A percentile compares a stretch with the other conserved stretches of the same genome.
These are phyloP conservation scores for Dothideomycetes sp. DNA, from an alignment of 2,329 filamentous ascomycete species.

Conservation along the genomic window DNA sequence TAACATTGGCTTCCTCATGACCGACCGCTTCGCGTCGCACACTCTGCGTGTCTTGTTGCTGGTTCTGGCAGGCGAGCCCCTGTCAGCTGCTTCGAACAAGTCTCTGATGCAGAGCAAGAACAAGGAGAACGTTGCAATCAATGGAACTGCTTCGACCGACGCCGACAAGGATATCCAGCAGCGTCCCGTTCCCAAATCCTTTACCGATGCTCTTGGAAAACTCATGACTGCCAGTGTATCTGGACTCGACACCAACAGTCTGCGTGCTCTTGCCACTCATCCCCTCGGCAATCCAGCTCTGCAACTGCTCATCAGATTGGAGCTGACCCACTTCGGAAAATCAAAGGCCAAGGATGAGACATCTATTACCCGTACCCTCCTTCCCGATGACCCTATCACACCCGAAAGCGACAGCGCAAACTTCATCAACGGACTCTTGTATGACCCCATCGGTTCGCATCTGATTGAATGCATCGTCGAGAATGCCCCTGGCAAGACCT, in stretches of 20 bases:
- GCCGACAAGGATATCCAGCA: conserved; percentile 34
- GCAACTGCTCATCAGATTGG: conserved; percentile 81
- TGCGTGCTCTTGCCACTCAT: conserved; percentile 77
- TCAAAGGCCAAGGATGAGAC: conserved; percentile 54
- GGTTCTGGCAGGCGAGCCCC: conserved; percentile 71
- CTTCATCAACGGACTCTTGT: conserved; percentile 80
- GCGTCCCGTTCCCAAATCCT: conserved; percentile 64
- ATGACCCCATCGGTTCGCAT: conserved; percentile 82
- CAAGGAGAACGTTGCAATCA: conserved; percentile 71
- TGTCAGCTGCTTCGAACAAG: conserved; percentile 60
- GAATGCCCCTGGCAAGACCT: conserved; percentile 74
- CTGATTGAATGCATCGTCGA: conserved; percentile 79
- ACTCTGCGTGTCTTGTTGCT: conserved; percentile 77
- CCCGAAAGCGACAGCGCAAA: conserved; percentile 64
- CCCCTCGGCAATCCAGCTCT: conserved; percentile 85
- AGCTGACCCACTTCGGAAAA: conserved; percentile 65
- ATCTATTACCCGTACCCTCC: conserved; percentile 64
- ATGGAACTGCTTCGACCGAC: conserved; percentile 32
- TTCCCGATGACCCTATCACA: conserved; percentile 69
- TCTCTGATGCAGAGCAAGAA: conserved; percentile 81
- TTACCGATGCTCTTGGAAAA: conserved; percentile 67
- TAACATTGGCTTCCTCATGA: conserved; percentile 72
- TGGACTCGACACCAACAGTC: conserved; percentile 66
- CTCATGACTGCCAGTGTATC: conserved; percentile 70
- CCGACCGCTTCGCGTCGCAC: conserved; percentile 84